Percentiles rank a stretch among this genome's conserved stretches.
Evolutionary conservation across 768 basidiomycete species (phyloP).

Genomic region (Rhizopogon vesiculosus): DNA sequence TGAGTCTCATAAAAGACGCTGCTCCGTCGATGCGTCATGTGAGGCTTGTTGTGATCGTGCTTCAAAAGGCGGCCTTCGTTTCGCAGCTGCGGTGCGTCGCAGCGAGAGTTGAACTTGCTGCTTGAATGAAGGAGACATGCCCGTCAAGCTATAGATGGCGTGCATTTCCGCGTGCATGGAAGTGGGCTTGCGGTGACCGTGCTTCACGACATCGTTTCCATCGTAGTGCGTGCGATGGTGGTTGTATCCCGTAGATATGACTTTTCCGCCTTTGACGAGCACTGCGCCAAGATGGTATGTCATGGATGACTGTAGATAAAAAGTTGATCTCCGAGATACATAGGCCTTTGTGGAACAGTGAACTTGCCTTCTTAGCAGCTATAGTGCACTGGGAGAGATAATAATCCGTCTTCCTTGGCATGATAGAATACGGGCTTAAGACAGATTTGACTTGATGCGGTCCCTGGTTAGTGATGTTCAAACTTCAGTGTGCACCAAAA

Average conservation of each 20-base stretch:
- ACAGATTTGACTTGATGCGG: not conserved
- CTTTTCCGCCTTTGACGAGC: conserved; percentile 47
- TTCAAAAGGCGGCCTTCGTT: conserved; percentile 9
- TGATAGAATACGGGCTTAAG: not conserved
- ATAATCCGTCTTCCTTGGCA: conserved; percentile 41
- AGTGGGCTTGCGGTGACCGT: conserved; percentile 28
- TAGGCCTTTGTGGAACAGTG: not conserved
- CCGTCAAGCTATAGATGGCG: conserved; percentile 47
- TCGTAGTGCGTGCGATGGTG: conserved; percentile 53
- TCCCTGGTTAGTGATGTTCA: no score
- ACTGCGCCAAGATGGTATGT: conserved; percentile 43
- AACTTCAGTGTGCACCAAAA: no score
- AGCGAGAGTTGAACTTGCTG: conserved; percentile 44
- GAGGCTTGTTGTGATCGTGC: not conserved
- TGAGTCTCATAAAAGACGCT: conserved; percentile 20
- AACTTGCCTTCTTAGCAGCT: conserved; percentile 37
- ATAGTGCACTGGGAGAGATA: conserved; percentile 47
- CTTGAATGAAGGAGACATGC: conserved; percentile 48
- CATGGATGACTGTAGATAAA: conserved; percentile 33
- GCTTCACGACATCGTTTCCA: conserved; percentile 33
- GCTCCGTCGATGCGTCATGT: not conserved
- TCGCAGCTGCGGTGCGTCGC: conserved; percentile 19
- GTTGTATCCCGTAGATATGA: conserved; percentile 48
- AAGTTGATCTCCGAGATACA: not conserved
- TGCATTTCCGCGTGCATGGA: conserved; percentile 58